Evolutionary conservation across 2,329 filamentous ascomycete genomes (phyloP), one percentile per base, ranked within the genome.

Genomic region (Teratosphaeria nubilosa): DNA sequence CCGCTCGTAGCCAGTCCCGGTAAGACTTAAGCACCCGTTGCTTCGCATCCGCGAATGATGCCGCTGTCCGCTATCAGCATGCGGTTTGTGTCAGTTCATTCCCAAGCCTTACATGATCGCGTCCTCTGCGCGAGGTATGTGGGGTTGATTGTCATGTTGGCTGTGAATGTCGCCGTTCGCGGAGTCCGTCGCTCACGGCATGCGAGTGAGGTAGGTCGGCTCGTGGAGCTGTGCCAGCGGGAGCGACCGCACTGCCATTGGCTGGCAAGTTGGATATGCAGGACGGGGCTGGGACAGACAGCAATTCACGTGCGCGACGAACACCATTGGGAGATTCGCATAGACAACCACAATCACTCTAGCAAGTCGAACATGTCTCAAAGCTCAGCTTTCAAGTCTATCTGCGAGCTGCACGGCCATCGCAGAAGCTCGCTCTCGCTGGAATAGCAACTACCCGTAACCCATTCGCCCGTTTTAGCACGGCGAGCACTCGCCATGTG

Each of bases 1-100:
- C 94, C 76, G 90, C 86, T 81, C 94, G 86, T 69, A 97, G 84
- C 94, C 94, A 99, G 80, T 92, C 87, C 74, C 94, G 84, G 80
- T 99, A 99, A 68, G 89, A 87, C 72, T 85, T 84, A 68, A 96
- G 77, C 64, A 96, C 94, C 80, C 92, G 85, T 74, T 80, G 81
- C 77, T 88, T 90, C 69, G 92, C 92, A 80, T 97, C 91, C 68
- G 77, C 73, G 91, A 89, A 96, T 81, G 87, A 95, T 78, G 84
- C 80, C 73, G 92, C 92, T 96, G 74, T 71, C 27, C 25, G 20
- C 2, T 22, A 34, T 25, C 34, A 34, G 22, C 30, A 45, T 54
- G 22, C n/a, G 5, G 22, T 10, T 22, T 10, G 27, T 7, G 3
- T 55, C 14, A 9, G 22, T 22, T 9, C 20, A 55, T 9, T 14